phyloP scores from a whole-genome alignment of 2,329 filamentous ascomycete species.

The Phoma herbarum region DNA sequence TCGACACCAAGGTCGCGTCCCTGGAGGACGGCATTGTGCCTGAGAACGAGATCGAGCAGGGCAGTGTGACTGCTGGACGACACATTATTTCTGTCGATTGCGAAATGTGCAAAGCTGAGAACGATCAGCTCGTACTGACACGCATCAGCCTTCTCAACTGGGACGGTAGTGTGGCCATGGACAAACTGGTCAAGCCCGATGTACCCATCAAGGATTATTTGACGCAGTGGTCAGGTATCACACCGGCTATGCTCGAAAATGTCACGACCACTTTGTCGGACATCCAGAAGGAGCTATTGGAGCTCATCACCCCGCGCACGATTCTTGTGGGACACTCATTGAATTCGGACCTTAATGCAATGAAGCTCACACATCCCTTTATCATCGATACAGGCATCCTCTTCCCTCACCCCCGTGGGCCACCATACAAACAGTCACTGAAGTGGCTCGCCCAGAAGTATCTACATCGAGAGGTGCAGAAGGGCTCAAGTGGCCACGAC shows the following conservation, averaged over 20 bases:
- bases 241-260: conserved; percentile 79
- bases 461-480: conserved; percentile 86
- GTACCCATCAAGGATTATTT: conserved; percentile 92
- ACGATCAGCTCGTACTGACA: conserved; percentile 82
- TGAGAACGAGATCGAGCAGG: conserved; percentile 76
- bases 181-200: conserved; percentile 90
- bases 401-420: conserved; percentile 88
- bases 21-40: conserved; percentile 74
- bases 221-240: conserved; percentile 90
- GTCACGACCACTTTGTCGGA: conserved; percentile 85
- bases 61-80: conserved; percentile 83
- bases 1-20: conserved; percentile 74
- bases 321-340: conserved; percentile 84
- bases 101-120: conserved; percentile 94
- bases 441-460: conserved; percentile 91
- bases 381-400: conserved; percentile 91
- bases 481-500: conserved; percentile 81
- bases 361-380: conserved; percentile 89
- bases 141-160: conserved; percentile 87
- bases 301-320: conserved; percentile 74
- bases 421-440: conserved; percentile 87
- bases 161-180: conserved; percentile 82
- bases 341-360: conserved; percentile 82
- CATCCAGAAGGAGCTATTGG: conserved; percentile 79
- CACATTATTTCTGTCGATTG: conserved; percentile 86